Base-by-base conservation (phyloP, 2,329 filamentous ascomycete species). In the Pezicula neosporulosa region DNA sequence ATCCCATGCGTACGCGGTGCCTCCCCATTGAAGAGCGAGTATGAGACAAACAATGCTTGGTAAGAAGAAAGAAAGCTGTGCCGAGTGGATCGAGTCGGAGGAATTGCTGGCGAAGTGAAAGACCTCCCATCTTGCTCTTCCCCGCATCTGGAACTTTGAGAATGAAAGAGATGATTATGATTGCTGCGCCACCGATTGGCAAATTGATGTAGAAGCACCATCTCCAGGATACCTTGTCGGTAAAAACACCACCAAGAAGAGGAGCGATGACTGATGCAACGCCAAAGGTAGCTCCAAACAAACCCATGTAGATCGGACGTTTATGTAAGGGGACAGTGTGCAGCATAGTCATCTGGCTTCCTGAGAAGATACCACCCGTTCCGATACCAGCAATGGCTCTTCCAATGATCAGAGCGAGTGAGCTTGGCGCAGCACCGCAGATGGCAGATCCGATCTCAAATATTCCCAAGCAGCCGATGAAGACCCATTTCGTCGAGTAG, bases 141-240 rank as follows among this genome's bases (percentile, higher is more conserved):
- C 24, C 60, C 1, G 58, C 64, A 38, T 58, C 64, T 27, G 36
- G 39, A 6, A 42, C 7, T 1, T 16, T 21, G n/a, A 47, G 57
- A 55, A 82, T 79, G 12, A 45, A 18, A 10, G 33, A 21, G 10
- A 45, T 15, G 12, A 45, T 16, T 1, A 37, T 21, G 30, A 33
- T 57, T 6, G 66, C 63, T 5, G 63, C 49, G 18, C 61, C 67
- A 6, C 70, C 69, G 38, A 72, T 62, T 0, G 70, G 71, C 2
- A 74, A 59, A 45, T 66, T 70, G 60, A 70, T 69, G 58, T 61
- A 65, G 1, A 72, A 59, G 6, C 71, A 60, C 52, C 70, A 54
- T 57, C 60, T 55, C 27, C 72, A 55, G 3, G 66, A 61, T 0
- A 72, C 68, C 0, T 64, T 63, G 43, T 66, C 45, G 8, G 56